Conservation (phyloP, 257 asterid species). For the Solanum corneliomulleri region DNA sequence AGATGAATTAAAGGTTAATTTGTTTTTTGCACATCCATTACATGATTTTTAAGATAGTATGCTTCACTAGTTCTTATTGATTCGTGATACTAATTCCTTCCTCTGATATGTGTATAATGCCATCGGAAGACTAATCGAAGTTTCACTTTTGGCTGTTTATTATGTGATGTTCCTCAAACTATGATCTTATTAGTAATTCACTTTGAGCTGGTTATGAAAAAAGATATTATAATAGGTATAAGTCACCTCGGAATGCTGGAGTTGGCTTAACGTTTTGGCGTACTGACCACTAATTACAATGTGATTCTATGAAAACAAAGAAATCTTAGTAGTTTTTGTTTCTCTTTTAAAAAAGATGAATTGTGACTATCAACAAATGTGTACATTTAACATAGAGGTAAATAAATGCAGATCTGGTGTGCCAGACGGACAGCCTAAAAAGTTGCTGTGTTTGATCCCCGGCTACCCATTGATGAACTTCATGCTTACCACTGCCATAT, state of each 20-base stretch:
- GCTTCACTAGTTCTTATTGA: background rate
- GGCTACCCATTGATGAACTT: conserved; percentile 64
- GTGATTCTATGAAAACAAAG: background rate
- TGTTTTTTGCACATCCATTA: background rate
- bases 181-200: background rate
- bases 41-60: background rate
- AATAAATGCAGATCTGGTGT: conserved; percentile 56
- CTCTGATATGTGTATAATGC: background rate
- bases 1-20: background rate
- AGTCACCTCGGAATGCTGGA: background rate
- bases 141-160: background rate
- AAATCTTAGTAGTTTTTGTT: background rate
- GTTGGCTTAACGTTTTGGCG: background rate
- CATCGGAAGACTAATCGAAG: background rate
- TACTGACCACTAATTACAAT: background rate
- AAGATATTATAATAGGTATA: background rate
- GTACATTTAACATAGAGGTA: background rate
- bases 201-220: background rate
- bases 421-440: conserved; percentile 83
- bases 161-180: background rate
- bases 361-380: background rate
- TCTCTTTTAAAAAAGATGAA: background rate
- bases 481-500: conserved; percentile 75
- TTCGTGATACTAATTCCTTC: background rate
- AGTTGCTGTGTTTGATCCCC: conserved; percentile 64